Evolutionary conservation across 2,329 filamentous ascomycete genomes (phyloP).

Genomic region (Aspergillus carbonarius): DNA sequence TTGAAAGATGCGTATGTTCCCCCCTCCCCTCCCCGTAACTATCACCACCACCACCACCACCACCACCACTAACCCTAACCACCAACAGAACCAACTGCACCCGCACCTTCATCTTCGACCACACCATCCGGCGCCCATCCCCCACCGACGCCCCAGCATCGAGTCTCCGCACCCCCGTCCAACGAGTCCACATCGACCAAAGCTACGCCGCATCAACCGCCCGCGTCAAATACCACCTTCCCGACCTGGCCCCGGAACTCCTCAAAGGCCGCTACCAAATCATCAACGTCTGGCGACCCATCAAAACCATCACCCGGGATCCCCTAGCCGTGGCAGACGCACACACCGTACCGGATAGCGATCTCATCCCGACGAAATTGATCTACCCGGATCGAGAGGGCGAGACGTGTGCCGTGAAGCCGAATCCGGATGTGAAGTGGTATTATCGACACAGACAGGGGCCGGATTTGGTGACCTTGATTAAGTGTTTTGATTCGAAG

Average conservation of each 20-base stretch:
- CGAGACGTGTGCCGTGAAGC: constrained; percentile 51
- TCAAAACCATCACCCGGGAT: constrained; percentile 53
- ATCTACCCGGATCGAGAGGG: constrained; percentile 54
- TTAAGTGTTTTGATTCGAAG: constrained; percentile 64
- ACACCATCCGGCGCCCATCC: constrained; percentile 48
- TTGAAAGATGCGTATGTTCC: constrained; percentile 41
- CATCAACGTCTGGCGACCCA: constrained; percentile 54
- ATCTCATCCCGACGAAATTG: constrained; percentile 51
- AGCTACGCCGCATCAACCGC: constrained; percentile 45
- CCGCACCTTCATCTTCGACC: constrained; percentile 51
- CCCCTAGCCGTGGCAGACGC: constrained; percentile 57
- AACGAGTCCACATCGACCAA: constrained; percentile 55
- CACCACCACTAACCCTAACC: neutral
- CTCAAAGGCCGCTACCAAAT: constrained; percentile 49
- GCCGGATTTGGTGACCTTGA: constrained; percentile 56
- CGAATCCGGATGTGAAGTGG: constrained; percentile 50
- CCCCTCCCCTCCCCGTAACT: neutral
- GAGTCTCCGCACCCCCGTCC: constrained; percentile 46
- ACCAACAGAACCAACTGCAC: constrained; percentile 41
- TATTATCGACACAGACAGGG: constrained; percentile 54
- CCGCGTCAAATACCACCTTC: constrained; percentile 47
- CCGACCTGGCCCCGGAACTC: constrained; percentile 44
- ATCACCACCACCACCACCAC: neutral
- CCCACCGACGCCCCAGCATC: constrained; percentile 31
- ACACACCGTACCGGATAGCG: constrained; percentile 49